phyloP scores from a whole-genome alignment of 2,329 filamentous ascomycete species.

The Acarospora socialis region DNA sequence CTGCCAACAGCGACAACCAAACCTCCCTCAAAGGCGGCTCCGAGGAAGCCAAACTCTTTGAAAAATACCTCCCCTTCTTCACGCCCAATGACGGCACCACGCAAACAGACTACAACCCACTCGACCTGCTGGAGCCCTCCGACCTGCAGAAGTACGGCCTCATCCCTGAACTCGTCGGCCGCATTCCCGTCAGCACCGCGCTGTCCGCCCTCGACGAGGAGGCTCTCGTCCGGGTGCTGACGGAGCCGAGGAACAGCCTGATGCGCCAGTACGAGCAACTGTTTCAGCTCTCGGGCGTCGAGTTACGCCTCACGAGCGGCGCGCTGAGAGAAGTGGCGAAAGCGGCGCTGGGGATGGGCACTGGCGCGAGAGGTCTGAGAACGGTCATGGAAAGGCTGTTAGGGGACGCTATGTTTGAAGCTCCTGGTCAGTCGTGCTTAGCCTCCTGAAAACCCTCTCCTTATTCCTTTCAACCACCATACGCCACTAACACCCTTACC shows the following conservation, averaged over 20 bases:
- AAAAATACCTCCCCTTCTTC: constrained; percentile 45
- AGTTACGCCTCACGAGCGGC: constrained; percentile 67
- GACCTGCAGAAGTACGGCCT: constrained; percentile 79
- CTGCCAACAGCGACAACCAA: constrained; percentile 28
- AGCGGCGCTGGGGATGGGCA: constrained; percentile 52
- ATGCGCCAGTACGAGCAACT: constrained; percentile 79
- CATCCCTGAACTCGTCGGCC: constrained; percentile 91
- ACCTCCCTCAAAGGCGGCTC: constrained; percentile 45
- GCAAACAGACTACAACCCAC: constrained; percentile 34
- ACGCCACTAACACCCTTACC: too few relatives aligned
- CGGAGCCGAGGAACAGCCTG: constrained; percentile 79
- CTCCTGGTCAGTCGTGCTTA: constrained; percentile 33
- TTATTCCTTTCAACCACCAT: not conserved
- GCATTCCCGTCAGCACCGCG: constrained; percentile 78
- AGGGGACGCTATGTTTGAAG: constrained; percentile 69
- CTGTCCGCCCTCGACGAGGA: constrained; percentile 58
- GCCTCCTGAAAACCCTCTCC: not conserved
- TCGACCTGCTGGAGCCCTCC: constrained; percentile 60
- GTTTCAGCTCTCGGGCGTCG: constrained; percentile 64
- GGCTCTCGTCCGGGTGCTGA: constrained; percentile 71
- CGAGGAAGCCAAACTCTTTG: constrained; percentile 47
- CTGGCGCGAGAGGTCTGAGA: constrained; percentile 65
- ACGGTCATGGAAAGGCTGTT: constrained; percentile 70
- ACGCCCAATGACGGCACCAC: constrained; percentile 33
- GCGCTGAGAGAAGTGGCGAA: constrained; percentile 71